These are phyloP conservation scores for Rhodosporidiobolus odoratus DNA, from an alignment of 768 basidiomycete species.

Conservation along the genomic window DNA sequence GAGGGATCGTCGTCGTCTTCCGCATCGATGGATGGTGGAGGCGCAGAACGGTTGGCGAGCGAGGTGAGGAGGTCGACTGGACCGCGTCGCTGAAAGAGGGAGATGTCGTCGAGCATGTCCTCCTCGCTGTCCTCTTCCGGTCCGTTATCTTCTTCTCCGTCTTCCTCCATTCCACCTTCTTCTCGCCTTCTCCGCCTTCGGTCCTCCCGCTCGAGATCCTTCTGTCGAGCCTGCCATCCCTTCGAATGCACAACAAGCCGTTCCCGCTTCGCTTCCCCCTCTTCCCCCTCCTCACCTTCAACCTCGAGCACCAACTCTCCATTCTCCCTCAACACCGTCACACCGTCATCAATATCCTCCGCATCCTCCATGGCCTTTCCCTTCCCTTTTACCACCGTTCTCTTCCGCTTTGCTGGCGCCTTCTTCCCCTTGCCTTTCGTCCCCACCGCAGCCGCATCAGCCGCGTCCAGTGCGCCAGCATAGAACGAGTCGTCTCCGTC, in stretches of 20 bases:
- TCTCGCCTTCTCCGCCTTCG: not conserved
- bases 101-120: not conserved
- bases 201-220: not conserved
- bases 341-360: not conserved
- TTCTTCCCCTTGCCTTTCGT: not conserved
- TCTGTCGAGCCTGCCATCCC: not conserved
- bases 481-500: slow-evolving; percentile 15
- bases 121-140: slow-evolving; percentile 1
- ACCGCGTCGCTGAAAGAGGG: not conserved
- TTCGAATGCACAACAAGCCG: slow-evolving; percentile 9
- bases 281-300: not conserved
- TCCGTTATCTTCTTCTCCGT: too few relatives aligned
- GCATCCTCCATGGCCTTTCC: not conserved
- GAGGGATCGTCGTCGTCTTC: not conserved
- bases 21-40: not conserved
- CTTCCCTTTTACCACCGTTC: not conserved
- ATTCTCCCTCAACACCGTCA: not conserved
- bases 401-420: not conserved
- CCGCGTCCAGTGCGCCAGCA: slow-evolving; percentile 4
- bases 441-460: not conserved
- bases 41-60: not conserved
- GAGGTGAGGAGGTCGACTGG: not conserved
- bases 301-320: slow-evolving; percentile 20
- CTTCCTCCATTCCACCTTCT: not conserved
- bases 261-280: not conserved